A percentile compares a stretch with the other conserved stretches of the same genome.
phyloP scores from a whole-genome alignment of 768 basidiomycete genomes.

The Mycena rosella region DNA sequence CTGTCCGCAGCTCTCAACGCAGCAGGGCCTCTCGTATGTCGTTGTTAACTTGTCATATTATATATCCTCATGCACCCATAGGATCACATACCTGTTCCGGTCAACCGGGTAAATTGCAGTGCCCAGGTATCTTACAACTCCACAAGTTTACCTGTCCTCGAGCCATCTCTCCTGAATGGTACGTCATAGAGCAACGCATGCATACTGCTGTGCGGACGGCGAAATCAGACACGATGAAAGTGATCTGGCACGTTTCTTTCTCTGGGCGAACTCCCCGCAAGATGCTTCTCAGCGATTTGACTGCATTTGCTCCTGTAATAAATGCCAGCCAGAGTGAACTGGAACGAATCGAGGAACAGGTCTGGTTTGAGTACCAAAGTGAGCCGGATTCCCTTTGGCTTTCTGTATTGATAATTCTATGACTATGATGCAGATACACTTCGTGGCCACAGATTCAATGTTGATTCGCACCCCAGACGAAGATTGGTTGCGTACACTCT shows the following conservation, averaged over 20 bases:
- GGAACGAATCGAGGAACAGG: conserved; percentile 19
- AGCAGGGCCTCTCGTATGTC: conserved; percentile 24
- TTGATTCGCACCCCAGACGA: conserved; percentile 22
- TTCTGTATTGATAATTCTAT: conserved; percentile 24
- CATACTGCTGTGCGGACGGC: conserved; percentile 21
- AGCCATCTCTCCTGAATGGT: conserved; percentile 24
- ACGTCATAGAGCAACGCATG: conserved; percentile 17
- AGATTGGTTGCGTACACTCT: conserved; percentile 21
- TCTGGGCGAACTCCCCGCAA: conserved; percentile 25
- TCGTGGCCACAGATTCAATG: conserved; percentile 21
- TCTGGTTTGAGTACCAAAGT: conserved; percentile 24
- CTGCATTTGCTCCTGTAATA: conserved; percentile 23
- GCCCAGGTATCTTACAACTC: conserved; percentile 21
- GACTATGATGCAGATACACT: conserved; percentile 24
- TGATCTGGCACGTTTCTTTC: conserved; percentile 22
- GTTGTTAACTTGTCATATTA: conserved; percentile 14
- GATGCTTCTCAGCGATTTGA: conserved; percentile 25
- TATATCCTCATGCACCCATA: conserved; percentile 16
- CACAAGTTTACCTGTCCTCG: conserved; percentile 20
- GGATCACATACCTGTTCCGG: conserved; percentile 23
- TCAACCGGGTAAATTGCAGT: conserved; percentile 24
- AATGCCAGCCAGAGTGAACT: conserved; percentile 22
- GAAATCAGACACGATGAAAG: conserved; percentile 26
- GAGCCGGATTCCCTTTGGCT: conserved; percentile 18
- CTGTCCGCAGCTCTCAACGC: conserved; percentile 21